Percentiles rank a stretch among this genome's conserved stretches.
Evolutionary conservation across 1,139 yeast genomes (phyloP).

Genomic region (Saccharomyces hybrid): DNA sequence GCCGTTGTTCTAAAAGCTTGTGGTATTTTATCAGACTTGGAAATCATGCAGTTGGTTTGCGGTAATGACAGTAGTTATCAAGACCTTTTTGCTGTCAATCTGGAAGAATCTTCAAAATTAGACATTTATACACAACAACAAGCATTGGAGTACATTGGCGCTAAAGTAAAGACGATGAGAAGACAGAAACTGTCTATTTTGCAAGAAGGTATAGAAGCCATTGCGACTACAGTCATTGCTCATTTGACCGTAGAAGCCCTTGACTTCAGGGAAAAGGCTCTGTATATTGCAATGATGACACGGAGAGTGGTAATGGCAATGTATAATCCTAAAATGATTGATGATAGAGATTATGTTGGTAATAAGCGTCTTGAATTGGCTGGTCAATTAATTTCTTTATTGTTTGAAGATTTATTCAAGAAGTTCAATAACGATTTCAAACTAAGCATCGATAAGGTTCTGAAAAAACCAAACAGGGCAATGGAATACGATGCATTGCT

Average conservation of each 20-base stretch:
- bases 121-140: constrained; percentile 90
- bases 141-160: constrained; percentile 85
- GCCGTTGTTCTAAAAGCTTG: constrained; percentile 92
- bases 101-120: constrained; percentile 85
- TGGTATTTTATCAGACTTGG: constrained; percentile 87
- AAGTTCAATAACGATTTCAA: constrained; percentile 93
- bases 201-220: constrained; percentile 96
- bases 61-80: constrained; percentile 85
- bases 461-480: constrained; percentile 90
- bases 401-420: constrained; percentile 94
- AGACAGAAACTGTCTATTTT: constrained; percentile 73
- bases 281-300: constrained; percentile 94
- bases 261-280: constrained; percentile 88
- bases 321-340: constrained; percentile 91
- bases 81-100: constrained; percentile 83
- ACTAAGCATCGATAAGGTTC: constrained; percentile 84
- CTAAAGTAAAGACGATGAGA: constrained; percentile 86
- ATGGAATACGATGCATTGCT: constrained; percentile 91
- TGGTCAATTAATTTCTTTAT: constrained; percentile 89
- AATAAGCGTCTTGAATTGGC: constrained; percentile 95
- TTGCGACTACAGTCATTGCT: constrained; percentile 94
- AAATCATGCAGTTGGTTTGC: constrained; percentile 87
- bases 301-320: constrained; percentile 93
- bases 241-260: constrained; percentile 81
- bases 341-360: constrained; percentile 97